phyloP scores from a whole-genome alignment of 164 flowering plant genomes.

The Dillenia turbinata region DNA sequence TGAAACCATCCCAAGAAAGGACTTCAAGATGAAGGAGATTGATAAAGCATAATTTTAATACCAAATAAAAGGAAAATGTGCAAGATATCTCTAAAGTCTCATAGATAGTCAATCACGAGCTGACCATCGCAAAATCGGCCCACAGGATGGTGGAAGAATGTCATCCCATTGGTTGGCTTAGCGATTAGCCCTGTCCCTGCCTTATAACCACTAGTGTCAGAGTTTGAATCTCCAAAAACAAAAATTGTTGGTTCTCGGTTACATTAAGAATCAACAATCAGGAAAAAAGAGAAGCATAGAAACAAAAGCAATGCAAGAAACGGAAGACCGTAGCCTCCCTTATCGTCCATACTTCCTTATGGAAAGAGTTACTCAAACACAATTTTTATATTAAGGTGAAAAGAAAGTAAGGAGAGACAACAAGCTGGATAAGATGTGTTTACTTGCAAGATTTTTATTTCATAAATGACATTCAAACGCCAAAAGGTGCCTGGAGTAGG shows the following conservation, averaged over 20 bases:
- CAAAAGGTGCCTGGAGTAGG: too few species aligned
- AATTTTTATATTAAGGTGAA: too few species aligned
- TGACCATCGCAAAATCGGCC: slow-evolving; percentile 45
- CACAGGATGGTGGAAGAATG: slow-evolving; percentile 31
- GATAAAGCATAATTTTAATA: too few species aligned
- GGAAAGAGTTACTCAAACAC: too few species aligned
- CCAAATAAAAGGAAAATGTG: too few species aligned
- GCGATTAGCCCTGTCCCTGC: slow-evolving; percentile 31
- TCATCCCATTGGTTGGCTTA: slow-evolving; percentile 32
- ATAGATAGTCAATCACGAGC: slow-evolving; percentile 33
- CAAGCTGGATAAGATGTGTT: too few species aligned
- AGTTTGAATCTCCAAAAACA: slow-evolving; percentile 51
- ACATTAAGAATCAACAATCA: slow-evolving; percentile 6
- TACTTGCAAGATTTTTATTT: too few species aligned
- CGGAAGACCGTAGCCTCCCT: neutral
- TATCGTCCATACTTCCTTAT: neutral
- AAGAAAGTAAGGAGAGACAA: too few species aligned
- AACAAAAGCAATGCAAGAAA: neutral
- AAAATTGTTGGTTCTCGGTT: slow-evolving; percentile 23
- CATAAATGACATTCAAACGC: too few species aligned
- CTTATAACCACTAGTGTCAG: slow-evolving; percentile 41
- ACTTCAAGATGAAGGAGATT: too few species aligned
- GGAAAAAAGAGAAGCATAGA: neutral
- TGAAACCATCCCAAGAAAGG: neutral
- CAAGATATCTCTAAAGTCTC: slow-evolving; percentile 3